Base-by-base conservation (phyloP, 31 red algal genomes). In the Odonthalia washingtoniensis region DNA sequence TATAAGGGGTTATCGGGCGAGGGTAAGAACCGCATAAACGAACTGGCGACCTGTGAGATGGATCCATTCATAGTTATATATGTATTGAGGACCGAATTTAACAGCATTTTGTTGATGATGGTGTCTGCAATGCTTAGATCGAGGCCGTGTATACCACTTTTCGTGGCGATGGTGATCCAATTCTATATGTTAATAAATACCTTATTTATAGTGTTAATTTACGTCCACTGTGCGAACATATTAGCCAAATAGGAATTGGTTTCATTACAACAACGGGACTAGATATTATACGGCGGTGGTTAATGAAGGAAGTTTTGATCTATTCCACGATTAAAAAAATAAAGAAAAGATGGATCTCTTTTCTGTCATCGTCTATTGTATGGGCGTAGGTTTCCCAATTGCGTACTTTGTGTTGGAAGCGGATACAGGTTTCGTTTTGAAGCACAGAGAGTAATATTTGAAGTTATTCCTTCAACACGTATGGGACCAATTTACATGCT, bases 321-420 rank as follows among this genome's bases (percentile, higher is more conserved):
- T n/a, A 34, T 14, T 74, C 70, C 2, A 74, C 70, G n/a, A 38
- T 40, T 14, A 74, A 74, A 14, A 4, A 74, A 74, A 26, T n/a
- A 40, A 35, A 5, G 32, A 74, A 14, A 40, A 35, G 2, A 34
- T 74, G 70, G 33, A 74, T 3, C 40, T 74, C 4, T 74, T 74
- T 74, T 27, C 14, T 2, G 70, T 74, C 37, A 74, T 74, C 32
- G 70, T 74, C 3, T 5, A 3, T 74, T 35, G 35, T 34, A 5
- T 74, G 40, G 70, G 70, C 1, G 70, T 40, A 4, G 70, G 70
- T 5, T 74, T 40, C 14, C 37, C 70, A 4, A 36, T 74, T 24
- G 37, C 70, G 3, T 40, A 74, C 40, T 14, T 74, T 34, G 26
- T 74, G 4, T 36, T 40, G 2, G 9, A 74, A 36, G 5, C 70